Conservation (phyloP, 139 green algal species). For the Eudorina sp. region DNA sequence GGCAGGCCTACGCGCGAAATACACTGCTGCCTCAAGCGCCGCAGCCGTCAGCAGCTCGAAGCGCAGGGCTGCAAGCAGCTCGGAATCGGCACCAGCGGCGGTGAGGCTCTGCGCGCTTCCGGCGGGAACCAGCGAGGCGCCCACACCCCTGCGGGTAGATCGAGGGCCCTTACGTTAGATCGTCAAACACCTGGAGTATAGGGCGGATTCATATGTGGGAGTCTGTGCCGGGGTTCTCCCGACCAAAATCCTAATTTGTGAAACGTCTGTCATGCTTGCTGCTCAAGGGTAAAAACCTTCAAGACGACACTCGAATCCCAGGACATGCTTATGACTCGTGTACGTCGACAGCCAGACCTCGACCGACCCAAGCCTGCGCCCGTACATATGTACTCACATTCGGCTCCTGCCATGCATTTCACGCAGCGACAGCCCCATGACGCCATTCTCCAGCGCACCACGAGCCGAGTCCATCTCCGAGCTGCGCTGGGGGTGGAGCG, state of each 20-base stretch:
- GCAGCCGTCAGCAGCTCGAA: conserved; percentile 77
- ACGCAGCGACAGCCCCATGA: conserved; percentile 36
- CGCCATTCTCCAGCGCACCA: not conserved
- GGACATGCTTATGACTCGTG: too few relatives aligned
- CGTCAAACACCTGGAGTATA: too few relatives aligned
- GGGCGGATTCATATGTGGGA: too few relatives aligned
- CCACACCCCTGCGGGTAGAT: not conserved
- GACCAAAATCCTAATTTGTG: too few relatives aligned
- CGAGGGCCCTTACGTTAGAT: too few relatives aligned
- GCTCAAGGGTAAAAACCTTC: too few relatives aligned
- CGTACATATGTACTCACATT: too few relatives aligned
- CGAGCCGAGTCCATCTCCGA: not conserved
- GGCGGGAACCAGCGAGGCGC: not conserved
- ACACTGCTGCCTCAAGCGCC: conserved; percentile 76
- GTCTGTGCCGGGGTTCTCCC: too few relatives aligned
- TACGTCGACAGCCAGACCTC: too few relatives aligned
- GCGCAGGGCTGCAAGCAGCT: conserved; percentile 32
- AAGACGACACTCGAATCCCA: too few relatives aligned
- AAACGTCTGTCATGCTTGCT: too few relatives aligned
- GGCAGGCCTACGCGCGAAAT: conserved; percentile 61
- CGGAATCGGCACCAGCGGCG: not conserved
- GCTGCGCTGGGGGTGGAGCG: not conserved
- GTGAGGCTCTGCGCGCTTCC: not conserved
- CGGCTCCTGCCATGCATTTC: conserved; percentile 14
- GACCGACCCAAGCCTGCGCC: too few relatives aligned